A percentile compares a stretch with the other conserved stretches of the same genome.
phyloP scores from a whole-genome alignment of 2,329 filamentous ascomycete species.

The Cercospora berteroae region DNA sequence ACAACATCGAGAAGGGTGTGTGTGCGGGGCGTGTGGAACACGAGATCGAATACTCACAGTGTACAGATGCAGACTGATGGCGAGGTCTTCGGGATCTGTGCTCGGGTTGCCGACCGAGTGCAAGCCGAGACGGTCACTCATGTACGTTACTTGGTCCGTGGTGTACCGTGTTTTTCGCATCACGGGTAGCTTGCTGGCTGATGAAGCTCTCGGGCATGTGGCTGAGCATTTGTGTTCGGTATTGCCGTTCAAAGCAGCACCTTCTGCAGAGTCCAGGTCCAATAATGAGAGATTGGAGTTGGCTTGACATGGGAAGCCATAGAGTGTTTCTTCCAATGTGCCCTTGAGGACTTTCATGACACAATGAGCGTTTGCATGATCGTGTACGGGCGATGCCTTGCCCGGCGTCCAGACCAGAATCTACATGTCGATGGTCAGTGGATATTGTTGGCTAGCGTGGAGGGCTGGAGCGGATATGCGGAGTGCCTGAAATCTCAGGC shows the following conservation, averaged over 20 bases:
- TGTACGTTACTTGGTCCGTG: conserved; percentile 78
- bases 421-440: conserved; percentile 44
- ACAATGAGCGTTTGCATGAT: conserved; percentile 77
- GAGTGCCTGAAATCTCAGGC: background rate
- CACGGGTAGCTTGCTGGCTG: conserved; percentile 31
- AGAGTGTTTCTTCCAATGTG: conserved; percentile 75
- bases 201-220: conserved; percentile 34
- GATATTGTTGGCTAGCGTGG: background rate
- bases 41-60: conserved; percentile 44
- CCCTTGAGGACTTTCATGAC: conserved; percentile 86
- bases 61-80: conserved; percentile 72
- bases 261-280: background rate
- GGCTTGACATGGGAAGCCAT: conserved; percentile 62
- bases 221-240: conserved; percentile 34
- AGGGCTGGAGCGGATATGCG: background rate
- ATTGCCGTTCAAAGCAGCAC: conserved; percentile 14
- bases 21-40: background rate
- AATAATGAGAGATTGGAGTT: background rate
- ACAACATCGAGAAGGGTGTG: background rate
- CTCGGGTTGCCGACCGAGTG: conserved; percentile 79
- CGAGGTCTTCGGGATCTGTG: conserved; percentile 58
- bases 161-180: conserved; percentile 59
- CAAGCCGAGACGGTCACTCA: conserved; percentile 83
- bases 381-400: conserved; percentile 80
- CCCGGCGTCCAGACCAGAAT: conserved; percentile 80